A percentile compares a stretch with the other conserved stretches of the same genome.
phyloP scores from a whole-genome alignment of 2,329 filamentous ascomycete species.

The Acrodontium crateriforme region DNA sequence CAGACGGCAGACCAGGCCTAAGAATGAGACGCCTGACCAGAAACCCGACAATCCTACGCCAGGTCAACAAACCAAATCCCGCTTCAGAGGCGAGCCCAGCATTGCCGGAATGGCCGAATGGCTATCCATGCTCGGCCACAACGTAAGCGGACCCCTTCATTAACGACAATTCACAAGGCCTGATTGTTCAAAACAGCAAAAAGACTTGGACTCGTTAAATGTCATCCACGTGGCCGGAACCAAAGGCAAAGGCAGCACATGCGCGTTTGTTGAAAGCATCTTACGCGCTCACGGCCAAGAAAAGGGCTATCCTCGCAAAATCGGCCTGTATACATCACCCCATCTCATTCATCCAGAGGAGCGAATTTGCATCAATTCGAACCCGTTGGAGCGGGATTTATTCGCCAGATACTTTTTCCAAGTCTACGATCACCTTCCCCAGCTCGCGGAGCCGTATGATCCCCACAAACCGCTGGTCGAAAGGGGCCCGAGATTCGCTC shows the following conservation, averaged over 20 bases:
- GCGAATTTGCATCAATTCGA: slow-evolving; percentile 64
- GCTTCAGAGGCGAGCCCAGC: slow-evolving; percentile 12
- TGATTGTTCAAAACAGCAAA: slow-evolving; percentile 1
- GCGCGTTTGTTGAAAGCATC: slow-evolving; percentile 66
- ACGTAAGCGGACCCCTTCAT: slow-evolving; percentile 4
- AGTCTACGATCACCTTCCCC: slow-evolving; percentile 52
- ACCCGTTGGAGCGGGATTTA: slow-evolving; percentile 47
- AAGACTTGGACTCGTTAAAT: slow-evolving; percentile 10
- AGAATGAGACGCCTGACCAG: neutral
- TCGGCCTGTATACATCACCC: slow-evolving; percentile 74
- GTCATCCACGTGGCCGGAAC: slow-evolving; percentile 78
- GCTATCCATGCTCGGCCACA: slow-evolving; percentile 11
- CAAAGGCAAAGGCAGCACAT: slow-evolving; percentile 85
- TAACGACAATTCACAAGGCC: neutral
- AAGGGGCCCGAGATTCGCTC: slow-evolving; percentile 48
- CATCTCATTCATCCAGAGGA: slow-evolving; percentile 71
- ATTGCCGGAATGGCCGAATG: slow-evolving; percentile 13
- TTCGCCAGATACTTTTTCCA: slow-evolving; percentile 74
- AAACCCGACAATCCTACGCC: slow-evolving; percentile 1
- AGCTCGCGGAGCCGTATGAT: slow-evolving; percentile 18
- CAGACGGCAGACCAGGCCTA: slow-evolving; percentile 1
- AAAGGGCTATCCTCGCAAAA: slow-evolving; percentile 14
- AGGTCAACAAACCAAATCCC: too few relatives aligned
- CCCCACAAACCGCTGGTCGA: slow-evolving; percentile 51
- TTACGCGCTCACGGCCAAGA: slow-evolving; percentile 41